Evolutionary conservation across 192 early-diverging fungal genomes (phyloP).

Genomic region (Backusella liffmaniae): DNA sequence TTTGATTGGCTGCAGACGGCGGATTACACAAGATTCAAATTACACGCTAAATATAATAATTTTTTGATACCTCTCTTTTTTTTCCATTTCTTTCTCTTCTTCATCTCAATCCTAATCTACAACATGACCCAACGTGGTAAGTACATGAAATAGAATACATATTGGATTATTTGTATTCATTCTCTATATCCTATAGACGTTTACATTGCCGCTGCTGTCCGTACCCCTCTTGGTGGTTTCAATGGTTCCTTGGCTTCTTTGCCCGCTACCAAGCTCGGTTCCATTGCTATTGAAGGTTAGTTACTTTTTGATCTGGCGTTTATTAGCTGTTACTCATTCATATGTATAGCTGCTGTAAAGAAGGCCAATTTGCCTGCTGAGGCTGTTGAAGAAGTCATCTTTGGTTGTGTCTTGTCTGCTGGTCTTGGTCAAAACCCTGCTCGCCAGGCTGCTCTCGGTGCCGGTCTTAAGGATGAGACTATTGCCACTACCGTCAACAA

Average conservation of each 20-base stretch:
- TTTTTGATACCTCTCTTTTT: slow-evolving; percentile 2
- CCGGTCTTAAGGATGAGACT: slow-evolving; percentile 63
- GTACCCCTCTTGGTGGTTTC: slow-evolving; percentile 93
- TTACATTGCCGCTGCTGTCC: slow-evolving; percentile 87
- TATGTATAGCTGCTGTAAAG: slow-evolving; percentile 43
- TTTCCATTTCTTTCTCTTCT: background rate
- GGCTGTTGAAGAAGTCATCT: slow-evolving; percentile 74
- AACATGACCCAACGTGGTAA: slow-evolving; percentile 20
- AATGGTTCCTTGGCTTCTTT: slow-evolving; percentile 85
- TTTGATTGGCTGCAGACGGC: background rate
- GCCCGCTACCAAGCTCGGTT: slow-evolving; percentile 81
- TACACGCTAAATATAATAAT: background rate
- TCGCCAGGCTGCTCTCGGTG: slow-evolving; percentile 74
- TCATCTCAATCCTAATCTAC: slow-evolving; percentile 1
- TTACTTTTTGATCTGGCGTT: background rate
- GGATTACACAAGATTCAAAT: background rate
- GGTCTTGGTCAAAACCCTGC: slow-evolving; percentile 86
- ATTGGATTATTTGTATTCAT: no score
- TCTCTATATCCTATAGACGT: slow-evolving; percentile 46
- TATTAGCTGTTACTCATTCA: background rate
- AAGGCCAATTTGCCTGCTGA: slow-evolving; percentile 39
- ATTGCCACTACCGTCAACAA: slow-evolving; percentile 83
- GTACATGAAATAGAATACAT: background rate
- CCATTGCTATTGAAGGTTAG: slow-evolving; percentile 81
- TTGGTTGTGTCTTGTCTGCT: slow-evolving; percentile 80